Percentiles rank a stretch among this genome's conserved stretches.
These are phyloP conservation scores for Rubia tinctorum DNA, from an alignment of 305 asterid species.

Conservation along the genomic window DNA sequence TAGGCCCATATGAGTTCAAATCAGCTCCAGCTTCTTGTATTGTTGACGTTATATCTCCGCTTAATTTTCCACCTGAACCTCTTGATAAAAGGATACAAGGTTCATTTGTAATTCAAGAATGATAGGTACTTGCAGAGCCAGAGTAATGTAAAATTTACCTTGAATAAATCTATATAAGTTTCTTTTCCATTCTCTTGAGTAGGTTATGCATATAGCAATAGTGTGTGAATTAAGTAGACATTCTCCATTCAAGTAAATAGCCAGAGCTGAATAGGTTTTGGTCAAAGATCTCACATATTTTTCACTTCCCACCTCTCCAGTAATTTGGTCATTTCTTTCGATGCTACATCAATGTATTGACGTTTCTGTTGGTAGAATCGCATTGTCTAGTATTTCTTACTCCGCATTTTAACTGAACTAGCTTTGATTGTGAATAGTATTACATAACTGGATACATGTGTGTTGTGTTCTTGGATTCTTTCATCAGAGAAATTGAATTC, in stretches of 20 bases:
- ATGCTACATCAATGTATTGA: not conserved
- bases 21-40: constrained; percentile 82
- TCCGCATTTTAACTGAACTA: not conserved
- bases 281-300: too few species aligned
- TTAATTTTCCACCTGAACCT: constrained; percentile 50
- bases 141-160: constrained; percentile 28
- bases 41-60: constrained; percentile 49
- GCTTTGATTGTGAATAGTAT: not conserved
- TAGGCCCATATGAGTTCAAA: constrained; percentile 88
- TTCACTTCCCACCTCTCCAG: not conserved
- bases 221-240: not conserved
- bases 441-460: not conserved
- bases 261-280: not conserved
- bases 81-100: constrained; percentile 73
- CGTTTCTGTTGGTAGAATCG: not conserved
- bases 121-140: constrained; percentile 23
- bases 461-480: not conserved
- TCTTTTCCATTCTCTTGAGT: not conserved
- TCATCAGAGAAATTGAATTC: not conserved
- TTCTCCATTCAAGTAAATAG: not conserved
- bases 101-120: constrained; percentile 68
- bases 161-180: not conserved
- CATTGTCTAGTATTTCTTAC: not conserved
- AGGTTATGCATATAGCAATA: not conserved
- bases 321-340: not conserved